Base-by-base conservation (phyloP, 2,329 filamentous ascomycete species). In the Zalaria obscura region DNA sequence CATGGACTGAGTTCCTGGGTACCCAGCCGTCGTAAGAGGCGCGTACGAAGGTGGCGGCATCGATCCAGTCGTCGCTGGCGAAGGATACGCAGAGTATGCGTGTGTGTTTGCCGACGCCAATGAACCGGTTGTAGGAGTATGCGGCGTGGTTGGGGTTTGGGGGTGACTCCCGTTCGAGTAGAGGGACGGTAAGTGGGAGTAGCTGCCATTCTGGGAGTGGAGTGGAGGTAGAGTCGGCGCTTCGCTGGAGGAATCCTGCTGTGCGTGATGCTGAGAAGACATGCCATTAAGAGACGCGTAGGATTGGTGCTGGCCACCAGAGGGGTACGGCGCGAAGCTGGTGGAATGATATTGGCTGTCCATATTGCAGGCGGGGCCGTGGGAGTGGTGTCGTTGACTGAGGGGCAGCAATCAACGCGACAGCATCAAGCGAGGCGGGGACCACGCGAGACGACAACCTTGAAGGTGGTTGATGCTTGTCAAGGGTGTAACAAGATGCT, bases 41-140 rank as follows among this genome's bases (percentile, higher is more conserved):
- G 45, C 43, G 45, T 53, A 54, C 28, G 50, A 53, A 5, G 52
- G 48, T 2, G 57, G 58, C n/a, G 56, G 57, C 57, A 60, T 60
- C n/a, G 50, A 49, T 43, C 53, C 52, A 9, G 44, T 40, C 36
- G 55, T 45, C 45, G 48, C 50, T 35, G 47, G 45, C 27, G 54
- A 50, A 34, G 50, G 52, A 45, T 54, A 52, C 50, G 56, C 50
- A n/a, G 50, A 47, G 43, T 55, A 55, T 29, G 49, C 48, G 46
- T 51, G 54, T 38, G 52, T 46, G 33, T 46, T 45, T 39, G 43
- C 48, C 42, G 50, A 48, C 18, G 49, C 43, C 48, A 58, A 52
- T 6, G 51, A 52, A 4, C 53, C 50, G 11, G 53, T 52, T 35
- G 52, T 48, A 32, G 56, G 56, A 5, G 55, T 57, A 47, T 58